Conservation (phyloP, 306 rosid genomes). For the Vigna angularis region DNA sequence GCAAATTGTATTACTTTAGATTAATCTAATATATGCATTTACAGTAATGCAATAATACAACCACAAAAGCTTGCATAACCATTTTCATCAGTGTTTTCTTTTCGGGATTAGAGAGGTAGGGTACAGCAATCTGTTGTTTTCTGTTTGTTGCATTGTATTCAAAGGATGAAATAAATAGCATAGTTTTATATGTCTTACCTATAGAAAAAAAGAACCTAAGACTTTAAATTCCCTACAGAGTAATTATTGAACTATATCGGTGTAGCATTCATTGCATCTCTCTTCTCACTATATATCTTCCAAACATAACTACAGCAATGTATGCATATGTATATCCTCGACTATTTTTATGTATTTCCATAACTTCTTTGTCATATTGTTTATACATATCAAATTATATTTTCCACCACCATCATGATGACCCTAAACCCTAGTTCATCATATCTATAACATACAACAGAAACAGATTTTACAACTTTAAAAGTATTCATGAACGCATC, state of each 20-base stretch:
- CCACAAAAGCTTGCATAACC: background rate
- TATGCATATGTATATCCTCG: background rate
- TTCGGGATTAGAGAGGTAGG: slow-evolving; percentile 32
- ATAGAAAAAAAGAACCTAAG: background rate
- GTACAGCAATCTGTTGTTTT: background rate
- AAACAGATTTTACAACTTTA: background rate
- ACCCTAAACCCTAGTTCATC: background rate
- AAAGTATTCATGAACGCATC: background rate
- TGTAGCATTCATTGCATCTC: background rate
- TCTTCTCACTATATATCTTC: background rate
- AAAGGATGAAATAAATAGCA: background rate
- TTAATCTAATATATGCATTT: slow-evolving; percentile 17
- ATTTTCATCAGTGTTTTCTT: background rate
- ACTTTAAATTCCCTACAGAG: background rate
- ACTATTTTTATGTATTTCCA: background rate
- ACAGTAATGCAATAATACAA: slow-evolving; percentile 23
- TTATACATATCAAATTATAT: background rate
- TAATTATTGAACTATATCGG: background rate
- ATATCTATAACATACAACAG: background rate
- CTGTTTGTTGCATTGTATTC: background rate
- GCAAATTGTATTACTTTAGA: slow-evolving; percentile 26
- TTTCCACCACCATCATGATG: background rate
- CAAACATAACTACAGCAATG: background rate
- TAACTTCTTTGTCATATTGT: background rate
- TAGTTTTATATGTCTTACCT: background rate